Evolutionary conservation across 2,329 filamentous ascomycete species (phyloP).

Genomic region (Blastomyces parvus): DNA sequence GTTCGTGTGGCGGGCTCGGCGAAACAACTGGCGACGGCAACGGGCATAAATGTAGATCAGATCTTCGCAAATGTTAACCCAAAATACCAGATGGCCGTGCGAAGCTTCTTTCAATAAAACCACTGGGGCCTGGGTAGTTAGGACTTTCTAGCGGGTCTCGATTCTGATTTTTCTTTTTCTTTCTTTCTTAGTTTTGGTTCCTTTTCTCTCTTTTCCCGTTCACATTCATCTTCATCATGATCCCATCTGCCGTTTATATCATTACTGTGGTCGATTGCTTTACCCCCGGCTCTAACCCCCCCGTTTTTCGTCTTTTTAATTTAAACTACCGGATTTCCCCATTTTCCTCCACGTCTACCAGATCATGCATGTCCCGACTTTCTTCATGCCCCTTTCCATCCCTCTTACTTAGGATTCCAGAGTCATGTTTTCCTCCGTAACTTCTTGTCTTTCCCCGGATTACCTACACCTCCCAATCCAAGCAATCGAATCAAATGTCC

Average conservation of each 20-base stretch:
- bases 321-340: neutral
- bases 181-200: neutral
- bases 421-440: neutral
- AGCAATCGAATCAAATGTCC: neutral
- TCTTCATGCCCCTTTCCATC: neutral
- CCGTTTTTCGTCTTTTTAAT: neutral
- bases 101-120: constrained; percentile 62
- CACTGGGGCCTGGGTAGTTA: neutral
- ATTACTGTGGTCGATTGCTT: neutral
- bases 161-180: neutral
- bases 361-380: neutral
- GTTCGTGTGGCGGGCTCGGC: constrained; percentile 65
- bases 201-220: constrained; percentile 2
- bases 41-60: constrained; percentile 65
- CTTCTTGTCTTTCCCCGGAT: neutral
- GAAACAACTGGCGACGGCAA: constrained; percentile 64
- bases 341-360: neutral
- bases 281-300: neutral
- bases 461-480: neutral
- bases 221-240: neutral
- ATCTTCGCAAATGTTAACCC: constrained; percentile 65
- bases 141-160: neutral
- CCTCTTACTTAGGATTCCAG: neutral
- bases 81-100: constrained; percentile 71
- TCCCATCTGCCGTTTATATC: neutral